phyloP scores from a whole-genome alignment of 805 yeast species.

The Candida chauliodis region DNA sequence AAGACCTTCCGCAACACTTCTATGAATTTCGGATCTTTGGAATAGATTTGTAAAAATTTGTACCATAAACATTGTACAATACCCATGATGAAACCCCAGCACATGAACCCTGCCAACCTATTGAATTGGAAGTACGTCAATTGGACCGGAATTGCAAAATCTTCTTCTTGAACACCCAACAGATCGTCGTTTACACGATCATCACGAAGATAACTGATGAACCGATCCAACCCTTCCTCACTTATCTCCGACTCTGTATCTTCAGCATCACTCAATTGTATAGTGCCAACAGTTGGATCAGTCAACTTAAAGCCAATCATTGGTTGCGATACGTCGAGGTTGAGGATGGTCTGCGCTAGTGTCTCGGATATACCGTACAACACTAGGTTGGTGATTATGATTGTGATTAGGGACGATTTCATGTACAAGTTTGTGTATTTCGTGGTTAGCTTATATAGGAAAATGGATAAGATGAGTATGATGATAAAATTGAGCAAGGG shows the following conservation, averaged over 20 bases:
- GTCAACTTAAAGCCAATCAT: slow-evolving; percentile 17
- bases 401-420: slow-evolving; percentile 67
- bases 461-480: slow-evolving; percentile 43
- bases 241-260: slow-evolving; percentile 13
- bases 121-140: slow-evolving; percentile 55
- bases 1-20: slow-evolving; percentile 83
- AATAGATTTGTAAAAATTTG: slow-evolving; percentile 73
- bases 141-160: slow-evolving; percentile 11
- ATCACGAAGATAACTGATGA: slow-evolving; percentile 31
- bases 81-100: slow-evolving; percentile 85
- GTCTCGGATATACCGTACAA: slow-evolving; percentile 90
- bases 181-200: slow-evolving; percentile 28
- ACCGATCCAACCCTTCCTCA: slow-evolving; percentile 20
- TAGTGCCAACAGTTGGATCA: background rate
- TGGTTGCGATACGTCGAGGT: slow-evolving; percentile 23
- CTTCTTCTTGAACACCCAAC: slow-evolving; percentile 1
- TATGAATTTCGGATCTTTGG: slow-evolving; percentile 77
- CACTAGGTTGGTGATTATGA: slow-evolving; percentile 74
- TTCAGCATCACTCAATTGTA: slow-evolving; percentile 4
- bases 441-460: slow-evolving; percentile 52
- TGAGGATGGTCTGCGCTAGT: slow-evolving; percentile 69
- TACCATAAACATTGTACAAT: slow-evolving; percentile 90
- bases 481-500: slow-evolving; percentile 58
- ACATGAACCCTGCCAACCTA: slow-evolving; percentile 73
- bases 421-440: slow-evolving; percentile 60